Base-by-base conservation (phyloP, 441 rosid species). In the Arabidopsis lyrata region DNA sequence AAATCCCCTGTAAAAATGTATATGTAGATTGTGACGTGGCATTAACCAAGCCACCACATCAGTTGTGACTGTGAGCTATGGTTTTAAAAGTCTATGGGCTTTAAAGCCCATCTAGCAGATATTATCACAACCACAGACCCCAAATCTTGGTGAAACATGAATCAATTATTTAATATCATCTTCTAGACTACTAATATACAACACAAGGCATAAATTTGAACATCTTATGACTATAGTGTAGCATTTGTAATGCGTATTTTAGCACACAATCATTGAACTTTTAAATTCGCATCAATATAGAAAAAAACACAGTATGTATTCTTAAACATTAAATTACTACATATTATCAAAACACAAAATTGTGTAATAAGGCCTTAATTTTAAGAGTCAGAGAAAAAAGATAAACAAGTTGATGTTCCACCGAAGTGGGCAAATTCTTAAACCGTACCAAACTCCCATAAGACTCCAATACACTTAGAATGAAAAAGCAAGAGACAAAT, bases 381-480 rank as follows among this genome's bases (percentile, higher is more conserved):
- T 38, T 39, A 53, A 13, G 45, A 39, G 62, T 53, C 39, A 10
- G 60, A n/a, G 8, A 20, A 34, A 42, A 16, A 5, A 42, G 5
- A 58, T 55, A 35, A 63, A 42, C 76, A 63, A 63, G 54, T 31
- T 52, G 62, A 44, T 56, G 32, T 32, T 16, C 56, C 65, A 68
- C 73, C 15, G 41, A 67, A 67, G 54, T 68, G 73, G 54, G 20
- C 61, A 44, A 55, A 65, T 62, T 64, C 58, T 44, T 64, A 64
- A 56, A 64, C 57, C 48, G 64, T 44, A 35, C 41, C 65, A 64
- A 64, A 64, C 57, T 64, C 50, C 50, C 77, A 73, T 24, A 63
- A 73, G n/a, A 44, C 29, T 14, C 76, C 62, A 72, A 73, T 73
- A 73, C 58, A 65, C 34, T 73, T 39, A 22, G 47, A 65, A 73